Conservation (phyloP, 2,329 filamentous ascomycete genomes). For the Zymoseptoria tritici region DNA sequence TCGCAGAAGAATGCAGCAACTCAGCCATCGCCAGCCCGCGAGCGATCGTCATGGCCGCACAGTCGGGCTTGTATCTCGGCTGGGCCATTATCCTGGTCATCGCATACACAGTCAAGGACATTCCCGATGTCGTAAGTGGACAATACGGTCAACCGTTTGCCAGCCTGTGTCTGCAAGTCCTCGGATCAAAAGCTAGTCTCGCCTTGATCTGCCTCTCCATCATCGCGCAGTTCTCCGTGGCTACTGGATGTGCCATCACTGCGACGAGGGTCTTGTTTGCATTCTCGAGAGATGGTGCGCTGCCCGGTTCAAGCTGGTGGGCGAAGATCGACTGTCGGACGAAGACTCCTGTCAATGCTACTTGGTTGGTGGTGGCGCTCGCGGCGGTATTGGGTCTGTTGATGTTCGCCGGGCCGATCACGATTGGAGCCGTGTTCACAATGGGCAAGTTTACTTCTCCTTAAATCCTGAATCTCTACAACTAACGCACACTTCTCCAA, state of each 20-base stretch:
- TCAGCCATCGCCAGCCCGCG: constrained; percentile 27
- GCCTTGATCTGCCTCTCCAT: constrained; percentile 29
- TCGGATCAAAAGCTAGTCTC: constrained; percentile 25
- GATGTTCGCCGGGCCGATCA: constrained; percentile 25
- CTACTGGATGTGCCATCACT: constrained; percentile 26
- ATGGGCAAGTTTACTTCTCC: constrained; percentile 14
- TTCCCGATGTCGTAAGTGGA: constrained; percentile 24
- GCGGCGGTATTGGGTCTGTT: constrained; percentile 23
- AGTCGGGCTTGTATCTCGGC: constrained; percentile 24
- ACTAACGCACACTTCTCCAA: neutral
- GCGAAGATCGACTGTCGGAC: constrained; percentile 23
- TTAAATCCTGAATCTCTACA: neutral
- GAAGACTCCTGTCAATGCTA: constrained; percentile 27
- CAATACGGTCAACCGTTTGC: constrained; percentile 29
- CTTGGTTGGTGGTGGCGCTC: constrained; percentile 25
- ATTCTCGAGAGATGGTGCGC: constrained; percentile 27
- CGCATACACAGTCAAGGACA: constrained; percentile 27
- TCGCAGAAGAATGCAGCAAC: constrained; percentile 30
- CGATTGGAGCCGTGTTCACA: constrained; percentile 28
- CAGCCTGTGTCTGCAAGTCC: constrained; percentile 27
- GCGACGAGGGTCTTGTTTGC: constrained; percentile 26
- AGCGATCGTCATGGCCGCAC: constrained; percentile 29
- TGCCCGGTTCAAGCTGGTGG: constrained; percentile 24
- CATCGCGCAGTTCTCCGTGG: constrained; percentile 28
- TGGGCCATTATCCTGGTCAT: constrained; percentile 27